Evolutionary conservation across 345 rosid species (phyloP), one percentile per base, ranked within the genome.

Genomic region (Rhizophora mangle): DNA sequence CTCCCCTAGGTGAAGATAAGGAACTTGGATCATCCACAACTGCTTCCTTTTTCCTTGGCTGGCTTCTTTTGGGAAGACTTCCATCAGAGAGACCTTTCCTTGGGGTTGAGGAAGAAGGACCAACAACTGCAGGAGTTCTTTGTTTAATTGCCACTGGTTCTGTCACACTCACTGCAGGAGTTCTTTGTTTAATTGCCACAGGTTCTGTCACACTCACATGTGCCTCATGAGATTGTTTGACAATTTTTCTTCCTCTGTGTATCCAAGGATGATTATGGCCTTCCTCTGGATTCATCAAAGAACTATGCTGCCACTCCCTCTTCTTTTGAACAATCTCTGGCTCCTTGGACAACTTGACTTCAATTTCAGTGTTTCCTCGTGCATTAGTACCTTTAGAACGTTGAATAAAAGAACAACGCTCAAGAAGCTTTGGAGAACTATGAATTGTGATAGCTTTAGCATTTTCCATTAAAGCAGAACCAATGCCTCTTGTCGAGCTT

Each of bases 231-330:
- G 78, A 54, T 8, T 69, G 30, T 74, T 68, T 79, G 31, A 67
- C 31, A 31, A 70, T 31, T 74, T 79, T 80, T 70, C 76, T 80
- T 65, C 74, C 76, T 32, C 62, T 39, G 13, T 59, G 66, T 61
- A 72, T 54, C 92, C 87, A 83, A 72, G 83, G 72, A 68, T 77
- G 84, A 68, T 85, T 83, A 73, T 84, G 84, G 56, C 89, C 89
- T 82, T 90, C 93, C 57, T 78, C 91, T 32, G 91, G 81, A 72
- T 80, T 86, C 81, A 87, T 83, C 76, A 85, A 78, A 34, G 91
- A 78, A 78, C 82, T 92, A 57, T 85, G 93, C 81, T 79, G 85
- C 70, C 84, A 56, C 21, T 86, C 88, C 78, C 92, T 87, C 80
- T 77, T 89, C 82, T 68, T 82, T 15, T 79, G 70, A 63, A 72